These are phyloP conservation scores for Wallacemonas collosoma DNA, from an alignment of 208 protist genomes.

Conservation along the genomic window DNA sequence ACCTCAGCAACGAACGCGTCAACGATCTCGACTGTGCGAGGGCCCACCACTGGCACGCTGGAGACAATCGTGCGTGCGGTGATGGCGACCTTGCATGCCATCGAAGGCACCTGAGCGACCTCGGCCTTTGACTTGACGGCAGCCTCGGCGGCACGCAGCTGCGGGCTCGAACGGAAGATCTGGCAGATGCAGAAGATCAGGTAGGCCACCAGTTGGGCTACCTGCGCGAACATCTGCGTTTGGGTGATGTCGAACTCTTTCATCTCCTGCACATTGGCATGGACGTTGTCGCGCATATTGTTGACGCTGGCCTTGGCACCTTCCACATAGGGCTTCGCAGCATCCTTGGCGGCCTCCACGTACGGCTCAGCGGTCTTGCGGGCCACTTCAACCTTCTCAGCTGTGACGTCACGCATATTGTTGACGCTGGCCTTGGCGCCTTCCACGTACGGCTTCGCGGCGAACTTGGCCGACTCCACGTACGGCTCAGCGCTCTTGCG, in stretches of 20 bases:
- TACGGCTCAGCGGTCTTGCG: constrained; percentile 17
- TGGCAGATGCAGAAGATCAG: constrained; percentile 34
- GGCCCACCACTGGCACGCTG: constrained; percentile 39
- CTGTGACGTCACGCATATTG: constrained; percentile 21
- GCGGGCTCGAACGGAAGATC: constrained; percentile 16
- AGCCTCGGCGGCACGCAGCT: constrained; percentile 18
- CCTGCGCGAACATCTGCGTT: constrained; percentile 32
- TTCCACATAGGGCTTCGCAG: constrained; percentile 27
- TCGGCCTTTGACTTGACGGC: constrained; percentile 10
- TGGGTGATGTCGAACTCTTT: constrained; percentile 48
- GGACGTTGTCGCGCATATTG: constrained; percentile 24
- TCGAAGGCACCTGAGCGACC: constrained; percentile 8
- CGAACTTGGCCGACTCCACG: constrained; percentile 4
- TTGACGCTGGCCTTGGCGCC: constrained; percentile 29
- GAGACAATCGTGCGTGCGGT: constrained; percentile 14
- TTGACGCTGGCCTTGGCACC: constrained; percentile 10
- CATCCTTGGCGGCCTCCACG: constrained; percentile 21
- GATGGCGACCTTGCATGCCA: not conserved
- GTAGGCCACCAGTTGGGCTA: constrained; percentile 37
- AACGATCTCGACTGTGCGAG: constrained; percentile 26
- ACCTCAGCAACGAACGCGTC: constrained; percentile 31
- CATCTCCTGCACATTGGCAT: constrained; percentile 29
- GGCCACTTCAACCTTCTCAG: constrained; percentile 15
- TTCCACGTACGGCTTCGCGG: constrained; percentile 19
- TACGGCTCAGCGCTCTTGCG: constrained; percentile 8